phyloP scores from a whole-genome alignment of 1,139 yeast species.

The Protomyces arabidopsidicola region DNA sequence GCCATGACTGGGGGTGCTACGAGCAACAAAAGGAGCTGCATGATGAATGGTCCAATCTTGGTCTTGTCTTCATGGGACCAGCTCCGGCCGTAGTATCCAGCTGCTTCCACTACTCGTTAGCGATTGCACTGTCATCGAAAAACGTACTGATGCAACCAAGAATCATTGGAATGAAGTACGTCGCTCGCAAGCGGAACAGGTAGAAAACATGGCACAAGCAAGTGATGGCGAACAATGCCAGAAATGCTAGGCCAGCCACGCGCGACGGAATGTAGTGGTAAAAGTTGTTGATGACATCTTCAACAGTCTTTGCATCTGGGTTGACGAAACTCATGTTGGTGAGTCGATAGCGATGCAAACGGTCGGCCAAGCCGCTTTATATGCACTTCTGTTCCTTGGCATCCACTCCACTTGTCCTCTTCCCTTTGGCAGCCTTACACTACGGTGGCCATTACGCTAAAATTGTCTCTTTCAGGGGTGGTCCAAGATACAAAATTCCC shows the following conservation, averaged over 20 bases:
- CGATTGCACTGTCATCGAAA: background rate
- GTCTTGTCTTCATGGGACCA: constrained; percentile 1
- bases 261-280: background rate
- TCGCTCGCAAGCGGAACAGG: constrained; percentile 2
- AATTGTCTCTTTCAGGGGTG: background rate
- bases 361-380: background rate
- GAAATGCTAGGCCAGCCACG: background rate
- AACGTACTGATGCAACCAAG: background rate
- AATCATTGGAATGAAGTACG: background rate
- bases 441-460: background rate
- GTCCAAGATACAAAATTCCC: background rate
- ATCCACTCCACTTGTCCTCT: background rate
- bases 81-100: background rate
- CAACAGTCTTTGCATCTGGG: background rate
- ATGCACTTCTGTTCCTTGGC: background rate
- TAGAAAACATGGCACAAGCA: background rate
- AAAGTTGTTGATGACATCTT: background rate
- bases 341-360: background rate
- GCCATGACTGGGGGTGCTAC: constrained; percentile 2
- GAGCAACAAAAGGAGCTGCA: background rate
- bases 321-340: background rate
- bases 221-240: background rate
- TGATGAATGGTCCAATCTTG: background rate
- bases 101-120: constrained; percentile 2
- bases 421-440: background rate